Conservation (phyloP, 2,329 filamentous ascomycete genomes). For the Sporothrix luriei region DNA sequence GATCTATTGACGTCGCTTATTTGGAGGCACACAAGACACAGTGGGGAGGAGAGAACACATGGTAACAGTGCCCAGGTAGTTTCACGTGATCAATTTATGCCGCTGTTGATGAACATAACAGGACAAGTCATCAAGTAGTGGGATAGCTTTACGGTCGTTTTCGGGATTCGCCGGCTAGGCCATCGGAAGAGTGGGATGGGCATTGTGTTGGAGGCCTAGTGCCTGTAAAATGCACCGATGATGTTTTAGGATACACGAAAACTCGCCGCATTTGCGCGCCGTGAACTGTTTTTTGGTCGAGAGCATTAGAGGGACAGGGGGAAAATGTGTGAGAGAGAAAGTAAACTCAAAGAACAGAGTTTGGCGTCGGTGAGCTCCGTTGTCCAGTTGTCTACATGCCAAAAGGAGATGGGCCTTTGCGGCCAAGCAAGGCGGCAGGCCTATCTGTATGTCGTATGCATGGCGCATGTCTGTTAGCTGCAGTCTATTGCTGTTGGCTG, state of each 20-base stretch:
- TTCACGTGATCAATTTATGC: neutral
- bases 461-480: neutral
- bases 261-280: no score
- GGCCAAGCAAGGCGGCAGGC: neutral
- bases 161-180: constrained; percentile 10
- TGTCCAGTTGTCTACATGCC: neutral
- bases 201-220: neutral
- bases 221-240: neutral
- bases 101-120: no score
- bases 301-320: neutral
- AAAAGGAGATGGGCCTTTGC: neutral
- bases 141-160: neutral
- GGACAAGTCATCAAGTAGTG: neutral
- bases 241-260: constrained; percentile 1
- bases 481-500: neutral
- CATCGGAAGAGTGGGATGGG: neutral
- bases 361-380: constrained; percentile 22
- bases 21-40: neutral
- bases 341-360: neutral
- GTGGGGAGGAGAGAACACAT: neutral
- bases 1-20: neutral
- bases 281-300: no score
- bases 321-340: neutral
- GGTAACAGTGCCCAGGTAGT: no score
- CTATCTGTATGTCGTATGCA: no score